Conservation (phyloP, 495 filamentous ascomycete species). For the Penicillium egyptiacum region DNA sequence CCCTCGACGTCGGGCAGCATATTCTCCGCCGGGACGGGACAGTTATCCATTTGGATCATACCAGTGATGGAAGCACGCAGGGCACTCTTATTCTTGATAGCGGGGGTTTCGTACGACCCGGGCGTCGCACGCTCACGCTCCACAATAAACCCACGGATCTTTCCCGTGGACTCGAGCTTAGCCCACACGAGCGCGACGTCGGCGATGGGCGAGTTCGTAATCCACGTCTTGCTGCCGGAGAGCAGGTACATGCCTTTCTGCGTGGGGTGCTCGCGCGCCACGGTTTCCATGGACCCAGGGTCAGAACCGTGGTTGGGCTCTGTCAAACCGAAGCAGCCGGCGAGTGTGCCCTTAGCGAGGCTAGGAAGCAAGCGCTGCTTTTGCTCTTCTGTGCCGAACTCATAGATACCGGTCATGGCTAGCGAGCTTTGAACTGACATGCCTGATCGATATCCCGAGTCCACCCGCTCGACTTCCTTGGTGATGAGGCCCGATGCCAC, state of each 20-base stretch:
- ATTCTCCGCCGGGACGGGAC: conserved; percentile 84
- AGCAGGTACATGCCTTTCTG: conserved; percentile 83
- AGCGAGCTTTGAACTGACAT: conserved; percentile 96
- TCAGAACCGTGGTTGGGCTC: conserved; percentile 98
- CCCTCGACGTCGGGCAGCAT: conserved; percentile 94
- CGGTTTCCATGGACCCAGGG: conserved; percentile 92
- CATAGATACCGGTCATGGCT: conserved; percentile 94
- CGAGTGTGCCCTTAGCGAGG: conserved; percentile 81
- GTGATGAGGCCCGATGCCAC: conserved; percentile 93
- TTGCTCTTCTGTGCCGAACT: conserved; percentile 85
- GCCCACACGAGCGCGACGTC: conserved; percentile 94
- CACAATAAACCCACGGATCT: conserved; percentile 92
- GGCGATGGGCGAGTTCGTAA: conserved; percentile 94
- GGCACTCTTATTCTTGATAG: conserved; percentile 93
- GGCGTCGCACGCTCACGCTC: conserved; percentile 78
- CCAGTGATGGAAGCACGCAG: conserved; percentile 92
- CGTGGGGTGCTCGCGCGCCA: conserved; percentile 78
- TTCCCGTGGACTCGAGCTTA: conserved; percentile 83
- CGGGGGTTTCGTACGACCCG: conserved; percentile 86
- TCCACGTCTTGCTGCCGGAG: conserved; percentile 94
- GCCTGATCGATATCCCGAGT: conserved; percentile 91
- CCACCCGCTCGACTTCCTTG: conserved; percentile 92
- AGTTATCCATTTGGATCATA: conserved; percentile 94
- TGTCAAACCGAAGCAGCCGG: conserved; percentile 92
- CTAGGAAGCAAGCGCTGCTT: conserved; percentile 84